A percentile compares a stretch with the other conserved stretches of the same genome.
Conservation (phyloP, 2,329 filamentous ascomycete species). For the Epichloe gansuensis region DNA sequence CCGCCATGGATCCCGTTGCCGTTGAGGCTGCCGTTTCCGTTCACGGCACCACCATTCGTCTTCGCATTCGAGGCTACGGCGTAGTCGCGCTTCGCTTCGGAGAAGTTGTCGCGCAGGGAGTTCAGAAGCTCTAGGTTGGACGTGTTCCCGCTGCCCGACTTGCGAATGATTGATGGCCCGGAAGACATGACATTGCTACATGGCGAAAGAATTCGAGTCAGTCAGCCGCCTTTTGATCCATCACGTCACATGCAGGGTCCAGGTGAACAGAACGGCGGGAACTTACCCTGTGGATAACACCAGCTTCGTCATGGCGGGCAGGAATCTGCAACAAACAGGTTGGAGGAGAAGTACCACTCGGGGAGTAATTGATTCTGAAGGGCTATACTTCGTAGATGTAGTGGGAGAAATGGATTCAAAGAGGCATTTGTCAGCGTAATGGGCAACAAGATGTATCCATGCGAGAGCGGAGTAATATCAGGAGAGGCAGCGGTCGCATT, state of each 20-base stretch:
- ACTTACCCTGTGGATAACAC: slow-evolving; percentile 76
- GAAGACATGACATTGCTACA: slow-evolving; percentile 69
- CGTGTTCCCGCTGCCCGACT: slow-evolving; percentile 55
- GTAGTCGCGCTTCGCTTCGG: slow-evolving; percentile 56
- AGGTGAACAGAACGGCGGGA: slow-evolving; percentile 4
- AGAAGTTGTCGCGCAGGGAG: slow-evolving; percentile 73
- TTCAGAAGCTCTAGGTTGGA: slow-evolving; percentile 91
- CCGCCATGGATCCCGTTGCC: slow-evolving; percentile 20
- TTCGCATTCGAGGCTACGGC: slow-evolving; percentile 14
- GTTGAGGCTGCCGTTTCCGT: slow-evolving; percentile 12
- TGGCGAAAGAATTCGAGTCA: neutral
- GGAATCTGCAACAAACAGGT: neutral
- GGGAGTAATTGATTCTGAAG: neutral
- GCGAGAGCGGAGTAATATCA: neutral
- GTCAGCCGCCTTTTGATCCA: neutral
- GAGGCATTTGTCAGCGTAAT: too few relatives aligned
- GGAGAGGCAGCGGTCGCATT: neutral
- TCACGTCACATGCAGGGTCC: slow-evolving; percentile 4
- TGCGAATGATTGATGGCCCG: slow-evolving; percentile 72
- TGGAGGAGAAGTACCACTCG: neutral
- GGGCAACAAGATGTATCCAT: neutral
- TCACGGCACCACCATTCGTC: slow-evolving; percentile 18
- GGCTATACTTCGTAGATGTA: too few relatives aligned
- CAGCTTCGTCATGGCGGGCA: slow-evolving; percentile 53
- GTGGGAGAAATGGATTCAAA: too few relatives aligned